Base-by-base conservation (phyloP, 1,284 basidiomycete genomes). In the Cystobasidium sp. region DNA sequence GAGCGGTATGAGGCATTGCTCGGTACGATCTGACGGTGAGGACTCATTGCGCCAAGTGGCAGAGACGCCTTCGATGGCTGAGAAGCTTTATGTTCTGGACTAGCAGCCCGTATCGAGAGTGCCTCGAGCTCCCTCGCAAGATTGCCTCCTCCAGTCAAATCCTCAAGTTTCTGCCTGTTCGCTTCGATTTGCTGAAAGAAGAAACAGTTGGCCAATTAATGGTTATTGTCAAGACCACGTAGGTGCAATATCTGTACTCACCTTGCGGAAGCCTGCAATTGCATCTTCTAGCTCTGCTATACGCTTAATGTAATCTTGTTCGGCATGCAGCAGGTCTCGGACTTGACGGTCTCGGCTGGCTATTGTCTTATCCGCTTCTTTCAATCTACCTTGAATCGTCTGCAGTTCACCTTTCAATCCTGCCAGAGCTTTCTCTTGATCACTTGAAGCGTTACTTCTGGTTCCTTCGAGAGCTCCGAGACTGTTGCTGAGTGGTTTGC, bases 171-270 rank as follows among this genome's bases (percentile, higher is more conserved):
- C 20, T 24, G 31, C 14, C 53, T 24, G 24, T 41, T 67, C 31
- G 52, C 24, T 10, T 55, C 64, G 51, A 53, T 49, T 67, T 67
- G 44, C 63, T 65, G 63, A 18, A 12, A 22, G 22, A 65, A 24
- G 41, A n/a, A 24, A 10, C 10, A 18, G 39, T 12, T 44, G 43
- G 14, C 22, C 37, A 7, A 20, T 22, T 3, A 12, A 12, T 12
- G 53, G 7, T 20, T 7, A 4, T n/a, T 55, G 18, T 12, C 53
- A 20, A 55, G n/a, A 12, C n/a, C n/a, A n/a, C 22, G 24, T 12
- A 55, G n/a, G 7, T 22, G 20, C 20, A 16, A 3, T 1, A 16
- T 51, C 47, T 16, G 47, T 20, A 56, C 64, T 55, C 10, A 67
- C 64, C 24, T 49, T 9, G n/a, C 51, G 41, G 37, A 39, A 67